These are phyloP conservation scores for Verticillium albo-atrum DNA, from an alignment of 2,329 filamentous ascomycete genomes.

Conservation along the genomic window DNA sequence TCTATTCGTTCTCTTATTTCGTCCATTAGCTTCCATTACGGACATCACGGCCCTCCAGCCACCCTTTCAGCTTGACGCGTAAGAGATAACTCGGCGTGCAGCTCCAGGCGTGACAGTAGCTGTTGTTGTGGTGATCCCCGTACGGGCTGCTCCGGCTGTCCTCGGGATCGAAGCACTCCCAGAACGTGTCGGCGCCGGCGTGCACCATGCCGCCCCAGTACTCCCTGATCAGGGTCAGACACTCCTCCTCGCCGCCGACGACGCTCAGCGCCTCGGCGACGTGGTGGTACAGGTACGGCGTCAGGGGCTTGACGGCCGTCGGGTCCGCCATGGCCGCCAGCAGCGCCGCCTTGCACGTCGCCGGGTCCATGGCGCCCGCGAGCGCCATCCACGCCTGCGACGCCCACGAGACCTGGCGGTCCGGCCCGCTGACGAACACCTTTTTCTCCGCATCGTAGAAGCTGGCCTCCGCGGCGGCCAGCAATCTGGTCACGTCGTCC, in stretches of 20 bases:
- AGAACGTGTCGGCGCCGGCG: conserved; percentile 26
- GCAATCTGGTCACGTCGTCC: conserved; percentile 15
- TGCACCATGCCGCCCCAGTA: conserved; percentile 28
- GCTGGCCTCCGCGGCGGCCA: conserved; percentile 7
- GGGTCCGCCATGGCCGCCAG: conserved; percentile 17
- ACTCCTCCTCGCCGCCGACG: conserved; percentile 18
- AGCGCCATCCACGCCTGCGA: conserved; percentile 26
- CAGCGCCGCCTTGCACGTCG: conserved; percentile 15
- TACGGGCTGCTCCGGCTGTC: conserved; percentile 23
- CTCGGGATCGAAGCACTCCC: conserved; percentile 23
- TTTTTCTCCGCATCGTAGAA: conserved; percentile 12
- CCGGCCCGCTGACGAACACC: conserved; percentile 21
- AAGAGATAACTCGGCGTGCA: conserved; percentile 24
- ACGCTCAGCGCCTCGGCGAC: conserved; percentile 21
- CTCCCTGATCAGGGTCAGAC: conserved; percentile 20
- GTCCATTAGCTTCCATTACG: no score
- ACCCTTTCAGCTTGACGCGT: conserved; percentile 9
- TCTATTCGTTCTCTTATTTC: no score
- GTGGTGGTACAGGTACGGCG: conserved; percentile 24
- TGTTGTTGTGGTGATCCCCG: conserved; percentile 24
- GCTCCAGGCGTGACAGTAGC: conserved; percentile 28
- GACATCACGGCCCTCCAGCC: not conserved
- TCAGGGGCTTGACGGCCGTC: conserved; percentile 21
- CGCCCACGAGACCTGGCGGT: conserved; percentile 21
- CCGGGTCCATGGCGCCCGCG: conserved; percentile 14